Percentiles rank a stretch among this genome's conserved stretches.
These are phyloP conservation scores for Lepidium campestre DNA, from an alignment of 441 rosid species.

Conservation along the genomic window DNA sequence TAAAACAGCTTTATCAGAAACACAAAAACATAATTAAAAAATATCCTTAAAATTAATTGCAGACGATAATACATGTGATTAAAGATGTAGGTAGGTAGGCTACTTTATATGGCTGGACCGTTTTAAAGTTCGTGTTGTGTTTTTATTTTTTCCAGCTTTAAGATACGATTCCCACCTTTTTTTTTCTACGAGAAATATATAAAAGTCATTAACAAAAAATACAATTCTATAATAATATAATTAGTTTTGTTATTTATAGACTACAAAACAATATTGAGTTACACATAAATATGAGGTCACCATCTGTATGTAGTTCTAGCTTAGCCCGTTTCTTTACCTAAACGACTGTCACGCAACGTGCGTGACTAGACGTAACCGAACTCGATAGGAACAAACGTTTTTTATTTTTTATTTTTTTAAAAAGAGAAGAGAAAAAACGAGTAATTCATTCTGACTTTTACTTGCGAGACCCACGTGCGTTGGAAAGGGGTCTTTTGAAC, in stretches of 20 bases:
- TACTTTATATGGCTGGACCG: slow-evolving; percentile 28
- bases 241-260: background rate
- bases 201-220: background rate
- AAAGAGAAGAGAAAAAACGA: background rate
- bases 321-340: slow-evolving; percentile 26
- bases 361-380: slow-evolving; percentile 31
- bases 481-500: background rate
- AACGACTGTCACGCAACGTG: slow-evolving; percentile 35
- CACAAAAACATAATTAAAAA: no score
- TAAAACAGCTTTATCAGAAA: background rate
- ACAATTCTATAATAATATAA: background rate
- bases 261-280: no score
- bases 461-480: slow-evolving; percentile 34
- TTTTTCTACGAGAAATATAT: background rate
- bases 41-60: background rate
- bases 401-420: no score
- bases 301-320: slow-evolving; percentile 4
- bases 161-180: slow-evolving; percentile 10
- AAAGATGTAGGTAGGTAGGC: slow-evolving; percentile 22
- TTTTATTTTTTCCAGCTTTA: slow-evolving; percentile 18
- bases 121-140: slow-evolving; percentile 17
- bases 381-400: slow-evolving; percentile 14
- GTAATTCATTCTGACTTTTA: slow-evolving; percentile 26
- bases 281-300: slow-evolving; percentile 4
- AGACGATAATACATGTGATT: slow-evolving; percentile 26